Conservation (phyloP, 805 yeast species). For the Sugiyamaella floridensis region DNA sequence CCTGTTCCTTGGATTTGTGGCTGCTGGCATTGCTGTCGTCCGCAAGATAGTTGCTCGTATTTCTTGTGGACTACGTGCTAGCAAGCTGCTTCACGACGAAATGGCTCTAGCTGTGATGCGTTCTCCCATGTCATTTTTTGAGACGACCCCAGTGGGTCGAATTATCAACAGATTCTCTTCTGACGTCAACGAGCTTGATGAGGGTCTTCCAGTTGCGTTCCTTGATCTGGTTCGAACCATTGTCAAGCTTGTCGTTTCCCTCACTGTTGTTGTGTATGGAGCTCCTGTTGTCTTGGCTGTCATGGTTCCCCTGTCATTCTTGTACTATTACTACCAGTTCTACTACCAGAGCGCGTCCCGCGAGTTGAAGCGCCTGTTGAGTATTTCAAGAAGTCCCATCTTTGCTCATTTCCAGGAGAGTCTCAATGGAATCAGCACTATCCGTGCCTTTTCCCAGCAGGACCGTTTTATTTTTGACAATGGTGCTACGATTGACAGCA, state of each 20-base stretch:
- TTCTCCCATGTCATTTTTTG: constrained; percentile 93
- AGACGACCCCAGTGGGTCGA: constrained; percentile 92
- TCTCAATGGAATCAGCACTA: constrained; percentile 67
- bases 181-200: constrained; percentile 85
- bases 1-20: constrained; percentile 50
- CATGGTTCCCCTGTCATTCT: constrained; percentile 56
- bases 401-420: constrained; percentile 81
- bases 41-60: constrained; percentile 60
- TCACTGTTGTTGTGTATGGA: constrained; percentile 71
- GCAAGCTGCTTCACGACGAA: constrained; percentile 47
- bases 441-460: constrained; percentile 67
- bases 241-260: constrained; percentile 46
- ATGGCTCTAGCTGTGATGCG: constrained; percentile 71
- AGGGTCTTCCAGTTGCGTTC: constrained; percentile 40
- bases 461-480: constrained; percentile 52
- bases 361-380: constrained; percentile 68
- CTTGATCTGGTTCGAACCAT: constrained; percentile 32
- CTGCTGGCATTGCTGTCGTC: constrained; percentile 41
- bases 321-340: constrained; percentile 65
- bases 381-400: constrained; percentile 66
- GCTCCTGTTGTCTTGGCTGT: constrained; percentile 81
- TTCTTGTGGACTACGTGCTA: constrained; percentile 20
- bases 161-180: constrained; percentile 83
- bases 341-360: constrained; percentile 66
- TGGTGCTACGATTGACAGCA: constrained; percentile 47